Evolutionary conservation across 139 green algal genomes (phyloP), one percentile per base, ranked within the genome.

Genomic region (Nannochloris sp.): DNA sequence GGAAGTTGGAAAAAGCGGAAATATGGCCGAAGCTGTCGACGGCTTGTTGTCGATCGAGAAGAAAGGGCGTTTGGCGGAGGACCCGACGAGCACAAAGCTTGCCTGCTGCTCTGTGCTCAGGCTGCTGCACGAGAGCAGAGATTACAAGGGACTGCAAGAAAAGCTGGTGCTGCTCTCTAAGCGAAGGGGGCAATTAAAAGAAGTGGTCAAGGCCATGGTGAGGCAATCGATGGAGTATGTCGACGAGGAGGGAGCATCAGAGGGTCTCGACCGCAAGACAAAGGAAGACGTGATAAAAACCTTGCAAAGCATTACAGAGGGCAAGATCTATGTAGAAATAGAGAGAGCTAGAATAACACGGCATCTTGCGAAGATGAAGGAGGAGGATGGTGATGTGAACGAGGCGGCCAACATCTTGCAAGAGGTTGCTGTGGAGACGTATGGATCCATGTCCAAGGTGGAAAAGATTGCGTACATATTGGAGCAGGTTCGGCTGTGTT

Each of bases 271-370:
- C 16, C 16, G 46, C 18, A 85, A 85, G 9, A 86, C 75, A 11
- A 75, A 83, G 48, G 68, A 89, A 16, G 84, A 94, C 57, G 80
- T 98, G 44, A 98, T 98, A 62, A 90, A 94, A 72, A 95, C 90
- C 9, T 79, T 99, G 40, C 84, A 90, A 62, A 71, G 78, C 12
- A 86, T 98, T 11, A 97, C 93, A 21, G 88, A 95, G 72, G 93
- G 93, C 65, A 99, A 98, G 85, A 99, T 99, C 51, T 98, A 94
- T 73, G 91, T 99, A 43, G 94, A 99, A 81, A 96, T 99, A 66
- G 93, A 99, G 82, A 79, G 94, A 7, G 92, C 93, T 14, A 75
- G 94, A 12, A 76, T 99, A 43, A 95, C 86, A 5, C 79, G 82
- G 46, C 79, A 75, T 59, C 81, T 98, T 57, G 94, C 93, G 0